Evolutionary conservation across 495 filamentous ascomycete genomes (phyloP).

Genomic region (Cenococcum geophilum): DNA sequence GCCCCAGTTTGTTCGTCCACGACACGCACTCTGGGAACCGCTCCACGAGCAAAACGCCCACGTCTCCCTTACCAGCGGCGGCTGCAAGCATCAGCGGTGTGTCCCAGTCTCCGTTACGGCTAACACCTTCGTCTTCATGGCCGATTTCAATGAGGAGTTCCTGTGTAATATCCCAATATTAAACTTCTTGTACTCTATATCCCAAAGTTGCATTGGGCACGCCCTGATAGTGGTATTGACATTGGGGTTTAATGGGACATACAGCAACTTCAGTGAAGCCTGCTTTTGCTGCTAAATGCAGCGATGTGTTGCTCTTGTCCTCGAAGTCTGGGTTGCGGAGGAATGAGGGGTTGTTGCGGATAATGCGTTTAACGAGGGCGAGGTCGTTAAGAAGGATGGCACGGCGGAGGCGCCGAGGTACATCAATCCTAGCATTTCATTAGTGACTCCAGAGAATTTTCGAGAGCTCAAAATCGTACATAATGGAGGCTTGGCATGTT

Average conservation of each 20-base stretch:
- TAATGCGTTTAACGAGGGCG: slow-evolving; percentile 63
- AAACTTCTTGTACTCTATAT: background rate
- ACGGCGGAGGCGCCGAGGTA: slow-evolving; percentile 39
- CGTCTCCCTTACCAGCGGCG: slow-evolving; percentile 51
- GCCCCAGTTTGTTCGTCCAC: slow-evolving; percentile 38
- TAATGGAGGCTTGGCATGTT: too few relatives aligned
- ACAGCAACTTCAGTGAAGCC: slow-evolving; percentile 59
- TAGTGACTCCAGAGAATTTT: background rate
- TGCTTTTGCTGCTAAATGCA: slow-evolving; percentile 67
- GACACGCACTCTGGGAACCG: slow-evolving; percentile 35
- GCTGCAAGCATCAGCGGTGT: slow-evolving; percentile 57
- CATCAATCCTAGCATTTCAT: slow-evolving; percentile 34
- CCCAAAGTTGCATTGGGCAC: background rate
- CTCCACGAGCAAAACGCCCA: slow-evolving; percentile 53
- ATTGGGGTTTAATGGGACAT: slow-evolving; percentile 10
- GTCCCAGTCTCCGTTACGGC: slow-evolving; percentile 63
- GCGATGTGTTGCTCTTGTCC: slow-evolving; percentile 59
- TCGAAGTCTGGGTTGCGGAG: slow-evolving; percentile 67
- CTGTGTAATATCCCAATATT: slow-evolving; percentile 37
- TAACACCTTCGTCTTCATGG: slow-evolving; percentile 48
- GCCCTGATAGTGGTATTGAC: background rate
- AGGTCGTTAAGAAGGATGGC: slow-evolving; percentile 69
- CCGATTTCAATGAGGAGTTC: slow-evolving; percentile 45
- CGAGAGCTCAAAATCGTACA: background rate
- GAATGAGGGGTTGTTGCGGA: slow-evolving; percentile 58